These are phyloP conservation scores for Neopestalotiopsis sp. DNA, from an alignment of 2,329 filamentous ascomycete genomes.

Conservation along the genomic window DNA sequence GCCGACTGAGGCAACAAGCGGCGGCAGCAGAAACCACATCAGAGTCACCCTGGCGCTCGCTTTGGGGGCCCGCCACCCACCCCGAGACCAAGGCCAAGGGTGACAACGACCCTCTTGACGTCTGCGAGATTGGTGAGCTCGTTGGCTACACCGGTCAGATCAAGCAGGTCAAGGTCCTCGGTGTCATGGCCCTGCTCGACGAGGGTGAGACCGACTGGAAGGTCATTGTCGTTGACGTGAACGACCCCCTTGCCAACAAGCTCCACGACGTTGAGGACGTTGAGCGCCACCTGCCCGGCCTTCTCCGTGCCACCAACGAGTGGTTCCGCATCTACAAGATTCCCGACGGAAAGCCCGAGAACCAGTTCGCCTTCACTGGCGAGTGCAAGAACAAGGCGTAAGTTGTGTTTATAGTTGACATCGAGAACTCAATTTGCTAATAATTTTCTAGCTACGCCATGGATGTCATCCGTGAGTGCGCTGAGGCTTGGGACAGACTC, in stretches of 20 bases:
- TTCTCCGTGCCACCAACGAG: slow-evolving; percentile 97
- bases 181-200: slow-evolving; percentile 98
- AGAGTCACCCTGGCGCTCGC: slow-evolving; percentile 29
- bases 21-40: neutral
- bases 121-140: slow-evolving; percentile 99
- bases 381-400: slow-evolving; percentile 99
- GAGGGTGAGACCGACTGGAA: slow-evolving; percentile 99
- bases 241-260: slow-evolving; percentile 94
- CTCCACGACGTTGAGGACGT: slow-evolving; percentile 99
- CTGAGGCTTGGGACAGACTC: slow-evolving; percentile 95
- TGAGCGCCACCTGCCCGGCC: slow-evolving; percentile 95
- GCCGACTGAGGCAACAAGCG: neutral
- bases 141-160: slow-evolving; percentile 95
- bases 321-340: slow-evolving; percentile 99
- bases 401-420: slow-evolving; percentile 30
- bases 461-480: slow-evolving; percentile 94
- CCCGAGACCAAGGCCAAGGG: slow-evolving; percentile 99
- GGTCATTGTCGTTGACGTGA: slow-evolving; percentile 98
- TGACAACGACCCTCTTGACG: slow-evolving; percentile 98
- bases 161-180: slow-evolving; percentile 99
- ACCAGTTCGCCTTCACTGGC: slow-evolving; percentile 99
- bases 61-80: slow-evolving; percentile 67
- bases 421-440: slow-evolving; percentile 15
- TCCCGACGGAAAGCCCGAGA: slow-evolving; percentile 99
- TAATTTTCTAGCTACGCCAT: slow-evolving; percentile 75